Conservation (phyloP, 2,329 filamentous ascomycete species). For the Neoascochyta sp. region DNA sequence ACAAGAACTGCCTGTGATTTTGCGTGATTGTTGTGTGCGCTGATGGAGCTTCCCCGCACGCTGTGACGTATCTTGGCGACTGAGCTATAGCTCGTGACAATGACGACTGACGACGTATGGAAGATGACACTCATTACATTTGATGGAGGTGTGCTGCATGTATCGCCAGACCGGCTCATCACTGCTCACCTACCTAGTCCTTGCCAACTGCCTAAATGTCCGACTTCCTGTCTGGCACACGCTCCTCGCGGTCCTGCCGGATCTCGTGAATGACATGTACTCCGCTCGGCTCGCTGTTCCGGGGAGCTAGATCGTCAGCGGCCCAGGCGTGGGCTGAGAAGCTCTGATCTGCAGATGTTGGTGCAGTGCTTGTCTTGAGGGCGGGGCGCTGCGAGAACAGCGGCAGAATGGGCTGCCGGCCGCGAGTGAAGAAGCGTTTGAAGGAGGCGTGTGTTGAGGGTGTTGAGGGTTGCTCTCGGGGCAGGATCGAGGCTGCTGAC, state of each 20-base stretch:
- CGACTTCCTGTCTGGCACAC: slow-evolving; percentile 6
- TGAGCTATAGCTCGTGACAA: no score
- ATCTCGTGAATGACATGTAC: slow-evolving; percentile 30
- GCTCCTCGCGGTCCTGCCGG: slow-evolving; percentile 11
- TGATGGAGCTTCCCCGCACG: slow-evolving; percentile 11
- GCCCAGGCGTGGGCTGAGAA: slow-evolving; percentile 26
- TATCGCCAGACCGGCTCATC: no score
- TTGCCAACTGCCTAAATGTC: no score
- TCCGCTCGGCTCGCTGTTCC: slow-evolving; percentile 7
- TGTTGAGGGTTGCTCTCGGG: slow-evolving; percentile 1
- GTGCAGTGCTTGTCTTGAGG: slow-evolving; percentile 1
- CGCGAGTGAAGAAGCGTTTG: slow-evolving; percentile 15
- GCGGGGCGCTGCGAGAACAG: slow-evolving; percentile 11
- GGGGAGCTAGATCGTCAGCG: slow-evolving; percentile 5
- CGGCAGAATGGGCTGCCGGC: slow-evolving; percentile 14
- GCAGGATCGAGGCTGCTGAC: no score
- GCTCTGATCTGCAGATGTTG: slow-evolving; percentile 9
- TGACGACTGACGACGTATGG: no score
- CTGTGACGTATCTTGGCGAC: no score
- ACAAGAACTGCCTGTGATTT: slow-evolving; percentile 15
- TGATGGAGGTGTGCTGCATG: no score
- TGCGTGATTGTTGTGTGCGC: slow-evolving; percentile 11
- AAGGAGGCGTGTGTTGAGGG: slow-evolving; percentile 9
- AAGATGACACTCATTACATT: no score
- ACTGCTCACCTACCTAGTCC: no score